These are phyloP conservation scores for Linum lewisii DNA, from an alignment of 345 rosid species.

Conservation along the genomic window DNA sequence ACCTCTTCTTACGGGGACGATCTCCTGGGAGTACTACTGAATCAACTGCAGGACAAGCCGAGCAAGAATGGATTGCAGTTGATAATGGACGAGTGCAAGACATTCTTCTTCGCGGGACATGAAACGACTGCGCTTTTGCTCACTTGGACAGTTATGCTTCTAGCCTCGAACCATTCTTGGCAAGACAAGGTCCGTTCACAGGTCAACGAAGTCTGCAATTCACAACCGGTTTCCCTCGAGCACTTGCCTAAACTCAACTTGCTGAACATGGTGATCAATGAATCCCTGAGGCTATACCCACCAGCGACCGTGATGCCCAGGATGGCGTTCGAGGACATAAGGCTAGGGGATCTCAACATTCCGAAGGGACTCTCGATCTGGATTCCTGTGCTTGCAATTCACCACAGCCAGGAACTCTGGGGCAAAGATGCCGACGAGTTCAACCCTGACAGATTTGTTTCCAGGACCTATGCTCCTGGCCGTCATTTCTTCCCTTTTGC, in stretches of 20 bases:
- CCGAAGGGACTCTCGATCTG: constrained; percentile 90
- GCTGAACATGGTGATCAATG: constrained; percentile 84
- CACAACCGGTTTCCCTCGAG: constrained; percentile 46
- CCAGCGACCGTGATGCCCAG: constrained; percentile 84
- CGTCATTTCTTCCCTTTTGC: constrained; percentile 75
- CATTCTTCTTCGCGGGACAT: constrained; percentile 94
- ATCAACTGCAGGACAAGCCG: constrained; percentile 52
- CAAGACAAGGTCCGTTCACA: constrained; percentile 68
- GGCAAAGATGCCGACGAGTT: constrained; percentile 81
- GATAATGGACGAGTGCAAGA: constrained; percentile 95
- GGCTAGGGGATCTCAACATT: constrained; percentile 61
- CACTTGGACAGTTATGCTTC: constrained; percentile 90
- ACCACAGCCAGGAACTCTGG: constrained; percentile 82
- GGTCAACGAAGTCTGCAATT: constrained; percentile 56
- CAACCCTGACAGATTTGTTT: constrained; percentile 65
- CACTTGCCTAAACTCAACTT: constrained; percentile 61
- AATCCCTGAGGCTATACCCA: constrained; percentile 82
- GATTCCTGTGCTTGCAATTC: constrained; percentile 90
- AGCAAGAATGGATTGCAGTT: constrained; percentile 50
- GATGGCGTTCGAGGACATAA: constrained; percentile 83
- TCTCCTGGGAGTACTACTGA: constrained; percentile 61
- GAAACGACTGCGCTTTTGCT: constrained; percentile 85
- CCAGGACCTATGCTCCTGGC: constrained; percentile 33
- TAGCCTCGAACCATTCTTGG: constrained; percentile 78
- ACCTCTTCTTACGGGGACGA: constrained; percentile 75